Evolutionary conservation across 257 asterid species (phyloP).

Genomic region (Henckelia pumila): DNA sequence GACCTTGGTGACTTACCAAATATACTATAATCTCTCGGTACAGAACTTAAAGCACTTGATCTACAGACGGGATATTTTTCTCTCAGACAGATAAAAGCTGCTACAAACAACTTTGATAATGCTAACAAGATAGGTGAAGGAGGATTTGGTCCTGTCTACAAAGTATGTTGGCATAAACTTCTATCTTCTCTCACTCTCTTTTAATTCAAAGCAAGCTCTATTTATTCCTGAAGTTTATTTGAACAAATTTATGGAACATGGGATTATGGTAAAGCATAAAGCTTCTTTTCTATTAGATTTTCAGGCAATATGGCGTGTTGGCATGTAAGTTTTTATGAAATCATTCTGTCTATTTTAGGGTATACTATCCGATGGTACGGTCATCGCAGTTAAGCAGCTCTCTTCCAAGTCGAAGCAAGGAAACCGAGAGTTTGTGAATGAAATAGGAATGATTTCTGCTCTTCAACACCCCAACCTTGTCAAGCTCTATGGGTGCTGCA

Average conservation of each 20-base stretch:
- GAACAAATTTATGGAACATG: background rate
- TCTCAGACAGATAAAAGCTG: conserved; percentile 64
- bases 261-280: background rate
- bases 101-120: conserved; percentile 63
- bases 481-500: conserved; percentile 73
- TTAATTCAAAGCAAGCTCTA: background rate
- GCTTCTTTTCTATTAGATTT: background rate
- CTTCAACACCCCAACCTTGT: conserved; percentile 75
- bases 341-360: conserved; percentile 40
- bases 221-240: conserved; percentile 2
- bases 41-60: conserved; percentile 56
- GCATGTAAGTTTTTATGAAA: conserved; percentile 6
- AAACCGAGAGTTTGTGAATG: conserved; percentile 72
- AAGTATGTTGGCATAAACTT: conserved; percentile 34
- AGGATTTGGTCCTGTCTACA: conserved; percentile 77
- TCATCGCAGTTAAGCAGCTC: conserved; percentile 78
- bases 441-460: conserved; percentile 85
- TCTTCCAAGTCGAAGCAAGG: conserved; percentile 84
- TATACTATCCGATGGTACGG: conserved; percentile 44
- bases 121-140: conserved; percentile 82
- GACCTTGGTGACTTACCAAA: conserved; percentile 5
- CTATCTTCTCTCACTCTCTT: background rate
- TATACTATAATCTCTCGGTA: conserved; percentile 18
- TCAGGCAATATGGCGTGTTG: conserved; percentile 5
- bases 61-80: conserved; percentile 60